Evolutionary conservation across 768 basidiomycete genomes (phyloP).

Genomic region (Termitomyces sp.): DNA sequence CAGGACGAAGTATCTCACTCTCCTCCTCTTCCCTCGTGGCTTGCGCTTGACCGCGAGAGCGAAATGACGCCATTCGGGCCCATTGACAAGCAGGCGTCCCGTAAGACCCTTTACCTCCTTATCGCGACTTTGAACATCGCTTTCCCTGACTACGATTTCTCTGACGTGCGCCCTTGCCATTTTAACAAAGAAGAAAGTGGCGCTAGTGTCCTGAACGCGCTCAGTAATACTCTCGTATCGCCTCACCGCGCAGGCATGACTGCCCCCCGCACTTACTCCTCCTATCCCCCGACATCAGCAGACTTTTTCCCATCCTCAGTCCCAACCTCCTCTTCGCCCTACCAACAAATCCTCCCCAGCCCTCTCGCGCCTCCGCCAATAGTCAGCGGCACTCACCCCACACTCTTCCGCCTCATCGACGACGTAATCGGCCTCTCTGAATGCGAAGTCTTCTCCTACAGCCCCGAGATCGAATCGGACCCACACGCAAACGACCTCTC

Average conservation of each 20-base stretch:
- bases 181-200: conserved; percentile 83
- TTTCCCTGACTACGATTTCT: conserved; percentile 97
- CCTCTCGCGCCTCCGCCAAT: conserved; percentile 70
- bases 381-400: conserved; percentile 81
- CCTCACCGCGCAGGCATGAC: conserved; percentile 60
- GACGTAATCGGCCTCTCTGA: conserved; percentile 86
- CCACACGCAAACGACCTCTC: conserved; percentile 84
- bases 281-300: conserved; percentile 70
- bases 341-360: conserved; percentile 48
- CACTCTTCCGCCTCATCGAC: conserved; percentile 82
- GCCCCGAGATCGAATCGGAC: conserved; percentile 89
- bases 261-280: conserved; percentile 79
- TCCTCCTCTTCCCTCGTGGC: conserved; percentile 79
- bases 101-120: conserved; percentile 93
- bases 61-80: conserved; percentile 89
- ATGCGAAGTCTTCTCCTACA: conserved; percentile 94
- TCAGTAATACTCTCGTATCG: conserved; percentile 77
- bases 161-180: conserved; percentile 82
- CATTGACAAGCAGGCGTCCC: conserved; percentile 74
- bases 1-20: conserved; percentile 75
- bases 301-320: conserved; percentile 75
- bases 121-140: conserved; percentile 96
- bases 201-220: conserved; percentile 75
- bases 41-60: conserved; percentile 61
- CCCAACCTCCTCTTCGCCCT: conserved; percentile 67